A percentile compares a stretch with the other conserved stretches of the same genome.
Evolutionary conservation across 805 yeast species (phyloP).

Genomic region (Spathaspora hagerdaliae): DNA sequence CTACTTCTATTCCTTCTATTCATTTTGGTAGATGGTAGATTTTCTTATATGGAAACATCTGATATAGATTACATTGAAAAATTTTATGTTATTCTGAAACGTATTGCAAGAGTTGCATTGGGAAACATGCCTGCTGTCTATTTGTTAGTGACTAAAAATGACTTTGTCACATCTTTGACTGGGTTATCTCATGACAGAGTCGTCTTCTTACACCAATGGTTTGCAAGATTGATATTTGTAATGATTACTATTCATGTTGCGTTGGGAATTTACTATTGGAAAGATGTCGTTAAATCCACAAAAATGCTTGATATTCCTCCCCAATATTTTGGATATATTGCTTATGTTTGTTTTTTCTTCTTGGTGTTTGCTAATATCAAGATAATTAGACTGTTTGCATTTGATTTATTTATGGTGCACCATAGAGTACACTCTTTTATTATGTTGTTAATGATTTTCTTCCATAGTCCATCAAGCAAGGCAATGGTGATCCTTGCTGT

Average conservation of each 20-base stretch:
- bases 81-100: conserved; percentile 37
- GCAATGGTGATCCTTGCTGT: conserved; percentile 37
- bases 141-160: conserved; percentile 36
- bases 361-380: conserved; percentile 33
- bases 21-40: conserved; percentile 23
- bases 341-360: conserved; percentile 33
- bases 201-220: conserved; percentile 40
- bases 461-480: conserved; percentile 35
- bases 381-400: conserved; percentile 34
- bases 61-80: conserved; percentile 39
- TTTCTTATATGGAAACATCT: conserved; percentile 26
- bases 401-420: conserved; percentile 41
- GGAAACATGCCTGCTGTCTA: conserved; percentile 38
- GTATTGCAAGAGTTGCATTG: conserved; percentile 37
- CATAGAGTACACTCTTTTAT: conserved; percentile 39
- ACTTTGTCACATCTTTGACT: conserved; percentile 31
- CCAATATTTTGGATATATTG: conserved; percentile 47
- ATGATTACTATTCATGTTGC: conserved; percentile 33
- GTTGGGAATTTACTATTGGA: conserved; percentile 37
- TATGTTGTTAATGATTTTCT: conserved; percentile 38
- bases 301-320: conserved; percentile 46
- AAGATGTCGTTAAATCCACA: conserved; percentile 25
- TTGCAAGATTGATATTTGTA: conserved; percentile 36
- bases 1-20: conserved; percentile 23
- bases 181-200: conserved; percentile 42